Base-by-base conservation (phyloP, 2,329 filamentous ascomycete genomes). In the Escovopsis weberi region DNA sequence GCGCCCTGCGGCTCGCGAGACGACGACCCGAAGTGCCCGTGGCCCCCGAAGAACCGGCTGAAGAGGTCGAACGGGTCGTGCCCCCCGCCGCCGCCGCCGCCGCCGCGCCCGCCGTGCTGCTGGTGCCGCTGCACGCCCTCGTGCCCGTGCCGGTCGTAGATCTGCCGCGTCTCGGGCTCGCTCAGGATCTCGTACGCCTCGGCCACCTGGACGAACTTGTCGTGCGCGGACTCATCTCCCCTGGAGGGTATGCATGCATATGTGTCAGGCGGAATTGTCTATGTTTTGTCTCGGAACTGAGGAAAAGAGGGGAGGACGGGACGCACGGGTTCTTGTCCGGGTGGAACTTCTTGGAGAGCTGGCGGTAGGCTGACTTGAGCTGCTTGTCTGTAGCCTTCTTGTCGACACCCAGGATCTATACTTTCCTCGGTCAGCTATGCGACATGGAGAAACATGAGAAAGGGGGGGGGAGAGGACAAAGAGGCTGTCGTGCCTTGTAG, bases 11-110 rank as follows among this genome's bases (percentile, higher is more conserved):
- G 80, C 59, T 91, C 81, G 33, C 80, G 81, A 6, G 72, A 68
- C 39, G 79, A 77, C 53, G 82, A 56, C 67, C 82, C 82, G 49
- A 85, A 93, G 62, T 91, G 85, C 9, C 87, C 87, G 37, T 76
- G 82, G 19, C 89, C 89, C 48, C 91, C 91, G 58, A 98, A 98
- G 75, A 98, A 96, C 51, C 86, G 82, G 43, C 80, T 87, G 71
- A 98, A 98, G 36, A 98, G 70, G 61, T 98, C 91, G 59, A 96
- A 96, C 18, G 91, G 88, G 58, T 98, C 88, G 59, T 89, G 81
- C 45, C 64, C 64, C 45, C 64, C 64, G 37, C 71, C 72, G 9
- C 47, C 49, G 9, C 50, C 55, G 7, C 50, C 48, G 9, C 74
- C 72, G 28, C 28, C 28, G 40, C 76, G 75, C 33, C 74, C 70